These are phyloP conservation scores for Triticum dicoccoides DNA, from an alignment of 176 grass and related monocot species.

Conservation along the genomic window DNA sequence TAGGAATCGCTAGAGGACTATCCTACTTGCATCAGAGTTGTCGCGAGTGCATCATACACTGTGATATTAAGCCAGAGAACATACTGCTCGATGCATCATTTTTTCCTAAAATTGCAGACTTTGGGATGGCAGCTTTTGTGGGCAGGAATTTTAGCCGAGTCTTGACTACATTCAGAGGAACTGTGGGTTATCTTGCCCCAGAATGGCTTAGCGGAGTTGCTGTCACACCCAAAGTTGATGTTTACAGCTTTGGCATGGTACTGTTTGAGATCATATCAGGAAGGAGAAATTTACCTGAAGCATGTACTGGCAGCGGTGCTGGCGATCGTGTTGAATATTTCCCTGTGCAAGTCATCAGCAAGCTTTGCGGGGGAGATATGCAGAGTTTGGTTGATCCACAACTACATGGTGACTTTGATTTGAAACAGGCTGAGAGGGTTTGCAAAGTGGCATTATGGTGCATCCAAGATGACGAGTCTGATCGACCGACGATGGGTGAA, in stretches of 20 bases:
- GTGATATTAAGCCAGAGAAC: conserved; percentile 59
- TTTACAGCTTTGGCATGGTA: conserved; percentile 66
- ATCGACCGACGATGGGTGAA: not conserved
- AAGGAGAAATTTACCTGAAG: conserved; percentile 29
- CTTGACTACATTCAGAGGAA: conserved; percentile 62
- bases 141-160: conserved; percentile 57
- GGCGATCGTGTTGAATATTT: not conserved
- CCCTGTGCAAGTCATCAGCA: not conserved
- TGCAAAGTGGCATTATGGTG: conserved; percentile 16
- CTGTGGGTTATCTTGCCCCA: conserved; percentile 57
- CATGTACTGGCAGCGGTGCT: not conserved
- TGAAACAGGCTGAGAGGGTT: not conserved
- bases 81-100: conserved; percentile 46
- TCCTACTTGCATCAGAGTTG: conserved; percentile 62
- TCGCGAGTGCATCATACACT: conserved; percentile 59
- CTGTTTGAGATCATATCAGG: conserved; percentile 59
- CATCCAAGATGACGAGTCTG: not conserved
- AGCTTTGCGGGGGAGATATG: not conserved
- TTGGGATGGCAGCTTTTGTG: conserved; percentile 62
- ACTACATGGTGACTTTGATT: not conserved
- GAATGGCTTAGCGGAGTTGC: conserved; percentile 53
- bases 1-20: conserved; percentile 55
- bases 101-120: conserved; percentile 60
- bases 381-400: not conserved
- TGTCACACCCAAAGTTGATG: conserved; percentile 52